Conservation (phyloP, 306 rosid genomes). For the Pterocarpus macrocarpus region DNA sequence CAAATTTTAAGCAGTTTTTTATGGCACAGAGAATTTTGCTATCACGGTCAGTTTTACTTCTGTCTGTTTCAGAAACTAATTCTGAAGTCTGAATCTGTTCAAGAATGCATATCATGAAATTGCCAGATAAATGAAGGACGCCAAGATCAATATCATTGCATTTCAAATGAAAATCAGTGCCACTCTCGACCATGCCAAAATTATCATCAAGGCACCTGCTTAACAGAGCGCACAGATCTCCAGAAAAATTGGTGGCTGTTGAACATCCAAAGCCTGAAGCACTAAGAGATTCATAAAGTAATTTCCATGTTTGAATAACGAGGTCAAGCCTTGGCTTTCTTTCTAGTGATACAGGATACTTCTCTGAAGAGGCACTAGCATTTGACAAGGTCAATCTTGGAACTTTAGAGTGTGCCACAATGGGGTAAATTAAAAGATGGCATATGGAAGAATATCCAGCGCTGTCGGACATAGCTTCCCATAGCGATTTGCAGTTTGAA, state of each 20-base stretch:
- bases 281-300: conserved; percentile 63
- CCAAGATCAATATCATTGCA: conserved; percentile 52
- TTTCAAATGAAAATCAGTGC: conserved; percentile 45
- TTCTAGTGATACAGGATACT: conserved; percentile 45
- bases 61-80: conserved; percentile 45
- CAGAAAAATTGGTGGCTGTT: conserved; percentile 57
- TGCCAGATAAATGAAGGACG: conserved; percentile 60
- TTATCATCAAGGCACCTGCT: conserved; percentile 61
- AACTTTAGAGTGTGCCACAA: conserved; percentile 55
- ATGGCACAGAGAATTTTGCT: conserved; percentile 46
- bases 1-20: conserved; percentile 58
- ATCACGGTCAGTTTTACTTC: conserved; percentile 43
- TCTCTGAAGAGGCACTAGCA: conserved; percentile 46
- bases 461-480: conserved; percentile 59
- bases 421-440: conserved; percentile 73
- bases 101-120: conserved; percentile 63
- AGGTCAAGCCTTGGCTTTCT: conserved; percentile 56
- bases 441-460: conserved; percentile 51
- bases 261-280: conserved; percentile 56
- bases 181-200: conserved; percentile 44
- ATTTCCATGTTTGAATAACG: conserved; percentile 72
- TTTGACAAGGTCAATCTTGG: conserved; percentile 49
- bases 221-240: conserved; percentile 60
- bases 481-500: conserved; percentile 49
- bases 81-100: conserved; percentile 58